Evolutionary conservation across 192 early-diverging fungal species (phyloP).

Genomic region (Rhizophagus prolifer): DNA sequence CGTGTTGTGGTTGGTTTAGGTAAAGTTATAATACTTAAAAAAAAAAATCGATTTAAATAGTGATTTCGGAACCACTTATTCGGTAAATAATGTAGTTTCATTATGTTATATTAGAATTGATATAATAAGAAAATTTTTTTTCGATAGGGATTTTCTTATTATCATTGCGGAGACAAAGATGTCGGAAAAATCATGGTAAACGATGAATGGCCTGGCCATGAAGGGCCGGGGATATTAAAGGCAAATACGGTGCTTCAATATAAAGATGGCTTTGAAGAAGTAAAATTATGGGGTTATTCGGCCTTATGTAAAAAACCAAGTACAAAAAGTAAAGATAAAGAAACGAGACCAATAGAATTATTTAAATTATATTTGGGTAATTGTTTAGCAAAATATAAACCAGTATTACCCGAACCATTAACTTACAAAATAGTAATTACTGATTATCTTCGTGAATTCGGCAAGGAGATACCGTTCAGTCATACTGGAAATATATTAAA

Average conservation of each 20-base stretch:
- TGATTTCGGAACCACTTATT: conserved; percentile 1
- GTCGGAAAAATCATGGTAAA: not conserved
- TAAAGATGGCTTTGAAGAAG: not conserved
- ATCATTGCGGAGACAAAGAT: not conserved
- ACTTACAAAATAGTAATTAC: not conserved
- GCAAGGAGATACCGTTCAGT: not conserved
- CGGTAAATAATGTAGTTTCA: not conserved
- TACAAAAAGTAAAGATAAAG: not conserved
- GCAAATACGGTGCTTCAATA: not conserved
- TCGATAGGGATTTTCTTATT: too few relatives aligned
- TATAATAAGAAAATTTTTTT: too few relatives aligned
- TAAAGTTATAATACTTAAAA: too few relatives aligned
- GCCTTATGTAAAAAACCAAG: not conserved
- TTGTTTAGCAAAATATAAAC: not conserved
- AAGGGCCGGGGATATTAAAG: not conserved
- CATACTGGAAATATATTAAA: not conserved
- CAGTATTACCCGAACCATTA: conserved; percentile 29
- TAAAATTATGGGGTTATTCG: not conserved
- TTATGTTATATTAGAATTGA: not conserved
- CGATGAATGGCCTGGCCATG: not conserved
- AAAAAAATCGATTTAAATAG: not conserved
- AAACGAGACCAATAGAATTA: not conserved
- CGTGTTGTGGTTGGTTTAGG: too few relatives aligned
- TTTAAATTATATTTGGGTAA: conserved; percentile 3
- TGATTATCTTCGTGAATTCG: not conserved